phyloP scores from a whole-genome alignment of 345 rosid species.

The Arabidopsis suecica region DNA sequence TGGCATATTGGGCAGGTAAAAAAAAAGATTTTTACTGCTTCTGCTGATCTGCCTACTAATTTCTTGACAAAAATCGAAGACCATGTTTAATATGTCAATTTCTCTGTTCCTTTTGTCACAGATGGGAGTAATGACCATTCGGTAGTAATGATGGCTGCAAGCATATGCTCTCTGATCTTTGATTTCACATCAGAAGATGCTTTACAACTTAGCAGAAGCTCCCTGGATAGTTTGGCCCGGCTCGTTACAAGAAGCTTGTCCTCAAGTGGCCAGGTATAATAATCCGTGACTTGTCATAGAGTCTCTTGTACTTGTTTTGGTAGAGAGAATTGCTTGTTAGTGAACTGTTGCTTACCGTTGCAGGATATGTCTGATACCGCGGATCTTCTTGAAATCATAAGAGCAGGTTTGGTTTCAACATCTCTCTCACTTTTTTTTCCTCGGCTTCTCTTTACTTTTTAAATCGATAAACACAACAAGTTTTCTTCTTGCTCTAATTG shows the following conservation, averaged over 20 bases:
- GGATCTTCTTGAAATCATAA: conserved; percentile 77
- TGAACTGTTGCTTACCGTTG: conserved; percentile 1
- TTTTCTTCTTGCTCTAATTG: not conserved
- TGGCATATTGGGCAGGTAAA: conserved; percentile 77
- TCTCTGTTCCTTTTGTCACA: conserved; percentile 37
- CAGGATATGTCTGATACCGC: conserved; percentile 51
- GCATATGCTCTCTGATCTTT: conserved; percentile 71
- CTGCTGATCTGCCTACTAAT: not conserved
- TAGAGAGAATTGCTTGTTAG: conserved; percentile 3
- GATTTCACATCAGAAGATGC: conserved; percentile 77
- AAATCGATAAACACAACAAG: too few species aligned
- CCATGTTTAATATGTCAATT: not conserved
- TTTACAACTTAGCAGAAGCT: conserved; percentile 54
- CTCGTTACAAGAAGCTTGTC: conserved; percentile 68
- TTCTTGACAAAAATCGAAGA: not conserved
- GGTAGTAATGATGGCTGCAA: conserved; percentile 73
- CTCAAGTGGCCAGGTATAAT: conserved; percentile 56
- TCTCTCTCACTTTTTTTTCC: not conserved
- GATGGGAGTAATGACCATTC: conserved; percentile 59
- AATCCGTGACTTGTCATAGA: conserved; percentile 7
- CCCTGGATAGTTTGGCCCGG: conserved; percentile 50
- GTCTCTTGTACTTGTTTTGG: not conserved
- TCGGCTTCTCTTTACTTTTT: not conserved
- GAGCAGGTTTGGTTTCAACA: conserved; percentile 54
- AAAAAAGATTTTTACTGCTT: not conserved